phyloP scores from a whole-genome alignment of 768 basidiomycete genomes.

The Tylopilus intermedius region DNA sequence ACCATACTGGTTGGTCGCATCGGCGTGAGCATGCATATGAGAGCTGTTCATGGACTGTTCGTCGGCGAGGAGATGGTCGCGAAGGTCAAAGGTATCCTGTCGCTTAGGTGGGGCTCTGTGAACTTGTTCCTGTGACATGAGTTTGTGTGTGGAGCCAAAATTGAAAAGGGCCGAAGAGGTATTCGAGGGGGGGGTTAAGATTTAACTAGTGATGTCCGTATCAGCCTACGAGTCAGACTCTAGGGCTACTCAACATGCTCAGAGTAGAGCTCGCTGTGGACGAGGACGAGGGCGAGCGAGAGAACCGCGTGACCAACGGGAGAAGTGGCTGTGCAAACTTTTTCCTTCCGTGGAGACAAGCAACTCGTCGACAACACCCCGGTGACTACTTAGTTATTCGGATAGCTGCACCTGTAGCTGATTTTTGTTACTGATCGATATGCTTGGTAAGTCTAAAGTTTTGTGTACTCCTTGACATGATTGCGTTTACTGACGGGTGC shows the following conservation, averaged over 20 bases:
- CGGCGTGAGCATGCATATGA: conserved; percentile 44
- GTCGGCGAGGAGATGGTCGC: conserved; percentile 54
- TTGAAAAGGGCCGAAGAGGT: background rate
- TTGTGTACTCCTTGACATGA: too few species aligned
- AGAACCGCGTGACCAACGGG: background rate
- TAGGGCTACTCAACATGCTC: conserved; percentile 17
- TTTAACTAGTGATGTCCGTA: background rate
- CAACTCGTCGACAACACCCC: too few species aligned
- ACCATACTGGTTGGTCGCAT: conserved; percentile 37
- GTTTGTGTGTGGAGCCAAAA: conserved; percentile 1
- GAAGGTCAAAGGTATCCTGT: conserved; percentile 69
- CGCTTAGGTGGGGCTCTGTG: conserved; percentile 26
- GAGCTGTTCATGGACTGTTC: conserved; percentile 46
- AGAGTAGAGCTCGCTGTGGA: conserved; percentile 10
- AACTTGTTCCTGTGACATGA: conserved; percentile 29
- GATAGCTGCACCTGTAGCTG: too few species aligned
- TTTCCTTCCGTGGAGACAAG: background rate
- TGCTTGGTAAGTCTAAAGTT: too few species aligned
- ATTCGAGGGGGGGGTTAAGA: background rate
- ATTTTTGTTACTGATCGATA: too few species aligned
- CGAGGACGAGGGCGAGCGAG: conserved; percentile 1
- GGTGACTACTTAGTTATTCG: too few species aligned
- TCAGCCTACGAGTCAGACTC: background rate
- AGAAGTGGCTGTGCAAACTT: conserved; percentile 18
- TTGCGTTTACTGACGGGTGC: too few species aligned